Conservation (phyloP, 306 rosid genomes). For the Pyrus betulifolia region DNA sequence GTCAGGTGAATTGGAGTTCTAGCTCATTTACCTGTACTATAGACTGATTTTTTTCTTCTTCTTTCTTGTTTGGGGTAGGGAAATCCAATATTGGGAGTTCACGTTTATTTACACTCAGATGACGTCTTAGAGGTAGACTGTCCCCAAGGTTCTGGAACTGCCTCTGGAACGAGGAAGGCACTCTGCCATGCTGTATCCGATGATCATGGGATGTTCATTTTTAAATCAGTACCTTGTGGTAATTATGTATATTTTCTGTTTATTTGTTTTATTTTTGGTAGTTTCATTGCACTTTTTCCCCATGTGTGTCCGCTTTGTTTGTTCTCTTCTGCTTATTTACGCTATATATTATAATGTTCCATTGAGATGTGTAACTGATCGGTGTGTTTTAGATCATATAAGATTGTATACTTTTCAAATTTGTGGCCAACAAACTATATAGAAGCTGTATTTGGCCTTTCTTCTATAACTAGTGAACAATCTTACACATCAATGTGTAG, state of each 20-base stretch:
- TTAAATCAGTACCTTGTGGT: slow-evolving; percentile 90
- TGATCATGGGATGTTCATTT: slow-evolving; percentile 75
- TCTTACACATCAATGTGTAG: background rate
- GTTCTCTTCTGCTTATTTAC: background rate
- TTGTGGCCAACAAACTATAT: background rate
- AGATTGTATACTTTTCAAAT: background rate
- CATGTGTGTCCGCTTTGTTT: background rate
- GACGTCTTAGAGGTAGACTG: slow-evolving; percentile 80
- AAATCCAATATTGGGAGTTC: slow-evolving; percentile 93
- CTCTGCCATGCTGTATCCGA: slow-evolving; percentile 86
- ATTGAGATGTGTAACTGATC: background rate
- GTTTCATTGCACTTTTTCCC: background rate
- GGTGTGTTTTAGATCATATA: background rate
- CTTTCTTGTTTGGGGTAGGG: slow-evolving; percentile 45
- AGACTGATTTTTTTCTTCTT: background rate
- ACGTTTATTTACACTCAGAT: slow-evolving; percentile 72
- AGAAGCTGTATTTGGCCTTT: background rate
- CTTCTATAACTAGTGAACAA: background rate
- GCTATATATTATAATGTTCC: background rate
- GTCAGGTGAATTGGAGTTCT: background rate
- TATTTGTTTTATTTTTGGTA: background rate
- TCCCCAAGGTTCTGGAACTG: slow-evolving; percentile 72
- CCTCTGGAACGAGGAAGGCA: slow-evolving; percentile 51
- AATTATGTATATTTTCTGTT: slow-evolving; percentile 20
- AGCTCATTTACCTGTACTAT: background rate